Conservation (phyloP, 1,284 basidiomycete genomes). For the Gymnopus androsaceus region DNA sequence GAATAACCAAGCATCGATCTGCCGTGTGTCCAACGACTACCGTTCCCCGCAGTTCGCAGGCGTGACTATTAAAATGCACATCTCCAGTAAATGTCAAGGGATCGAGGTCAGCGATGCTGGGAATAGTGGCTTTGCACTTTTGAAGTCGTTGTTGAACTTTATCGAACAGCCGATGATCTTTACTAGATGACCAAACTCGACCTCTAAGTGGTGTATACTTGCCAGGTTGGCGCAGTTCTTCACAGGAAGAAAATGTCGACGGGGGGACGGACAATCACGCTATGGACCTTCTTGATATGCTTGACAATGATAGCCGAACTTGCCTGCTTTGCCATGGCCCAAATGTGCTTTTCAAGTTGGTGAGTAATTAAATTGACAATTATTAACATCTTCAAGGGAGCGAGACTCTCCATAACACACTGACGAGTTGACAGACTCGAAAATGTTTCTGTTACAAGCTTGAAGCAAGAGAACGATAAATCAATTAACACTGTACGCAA, state of each 20-base stretch:
- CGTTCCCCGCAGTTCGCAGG: slow-evolving; percentile 85
- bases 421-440: too few species aligned
- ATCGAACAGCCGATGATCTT: slow-evolving; percentile 86
- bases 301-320: slow-evolving; percentile 99
- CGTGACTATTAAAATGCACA: slow-evolving; percentile 93
- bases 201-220: slow-evolving; percentile 96
- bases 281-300: slow-evolving; percentile 92
- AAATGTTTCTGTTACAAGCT: too few species aligned
- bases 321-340: slow-evolving; percentile 77
- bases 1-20: slow-evolving; percentile 3
- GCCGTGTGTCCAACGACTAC: slow-evolving; percentile 71
- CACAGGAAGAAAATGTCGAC: too few species aligned
- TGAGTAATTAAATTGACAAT: too few species aligned
- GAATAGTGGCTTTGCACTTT: slow-evolving; percentile 96
- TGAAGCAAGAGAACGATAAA: too few species aligned
- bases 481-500: too few species aligned
- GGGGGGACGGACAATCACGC: slow-evolving; percentile 98
- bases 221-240: slow-evolving; percentile 88
- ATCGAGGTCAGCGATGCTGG: slow-evolving; percentile 91
- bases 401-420: too few species aligned
- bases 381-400: too few species aligned
- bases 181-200: slow-evolving; percentile 92
- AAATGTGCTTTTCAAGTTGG: slow-evolving; percentile 84
- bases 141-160: slow-evolving; percentile 95
- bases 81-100: slow-evolving; percentile 82